Conservation (phyloP, 371 early-diverging fungal species). For the Syncephalis fuscata region DNA sequence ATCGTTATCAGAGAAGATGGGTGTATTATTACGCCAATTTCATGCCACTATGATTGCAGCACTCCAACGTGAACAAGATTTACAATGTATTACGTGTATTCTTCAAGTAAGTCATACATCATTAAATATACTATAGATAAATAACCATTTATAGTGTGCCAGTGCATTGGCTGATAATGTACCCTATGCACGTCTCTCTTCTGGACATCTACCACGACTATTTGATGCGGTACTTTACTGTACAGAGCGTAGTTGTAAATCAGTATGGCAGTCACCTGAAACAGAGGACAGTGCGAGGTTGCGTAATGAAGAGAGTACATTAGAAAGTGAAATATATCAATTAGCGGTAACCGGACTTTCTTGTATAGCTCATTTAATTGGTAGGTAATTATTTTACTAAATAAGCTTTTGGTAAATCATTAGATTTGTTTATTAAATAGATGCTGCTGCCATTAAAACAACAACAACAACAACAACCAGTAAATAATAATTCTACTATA, state of each 20-base stretch:
- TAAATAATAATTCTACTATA: too few relatives aligned
- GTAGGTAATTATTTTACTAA: slow-evolving; percentile 1
- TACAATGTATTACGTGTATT: neutral
- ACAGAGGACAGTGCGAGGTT: neutral
- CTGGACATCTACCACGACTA: slow-evolving; percentile 1
- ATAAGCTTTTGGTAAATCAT: slow-evolving; percentile 13
- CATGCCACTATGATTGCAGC: slow-evolving; percentile 3
- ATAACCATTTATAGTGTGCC: slow-evolving; percentile 3
- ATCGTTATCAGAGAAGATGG: slow-evolving; percentile 7
- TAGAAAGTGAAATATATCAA: neutral
- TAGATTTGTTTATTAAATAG: too few relatives aligned
- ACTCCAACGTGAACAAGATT: neutral
- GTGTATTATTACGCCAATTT: slow-evolving; percentile 6
- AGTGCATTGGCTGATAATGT: slow-evolving; percentile 4
- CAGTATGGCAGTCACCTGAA: too few relatives aligned
- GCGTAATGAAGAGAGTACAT: neutral
- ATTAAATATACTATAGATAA: neutral
- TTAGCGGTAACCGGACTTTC: neutral
- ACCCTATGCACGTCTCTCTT: slow-evolving; percentile 6
- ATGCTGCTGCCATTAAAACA: too few relatives aligned
- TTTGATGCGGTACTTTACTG: slow-evolving; percentile 3
- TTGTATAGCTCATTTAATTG: slow-evolving; percentile 1
- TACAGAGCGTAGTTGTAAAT: neutral
- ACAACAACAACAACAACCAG: too few relatives aligned
- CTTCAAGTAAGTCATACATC: slow-evolving; percentile 1